These are phyloP conservation scores for Fusarium sp. DNA, from an alignment of 2,329 filamentous ascomycete genomes.

Conservation along the genomic window DNA sequence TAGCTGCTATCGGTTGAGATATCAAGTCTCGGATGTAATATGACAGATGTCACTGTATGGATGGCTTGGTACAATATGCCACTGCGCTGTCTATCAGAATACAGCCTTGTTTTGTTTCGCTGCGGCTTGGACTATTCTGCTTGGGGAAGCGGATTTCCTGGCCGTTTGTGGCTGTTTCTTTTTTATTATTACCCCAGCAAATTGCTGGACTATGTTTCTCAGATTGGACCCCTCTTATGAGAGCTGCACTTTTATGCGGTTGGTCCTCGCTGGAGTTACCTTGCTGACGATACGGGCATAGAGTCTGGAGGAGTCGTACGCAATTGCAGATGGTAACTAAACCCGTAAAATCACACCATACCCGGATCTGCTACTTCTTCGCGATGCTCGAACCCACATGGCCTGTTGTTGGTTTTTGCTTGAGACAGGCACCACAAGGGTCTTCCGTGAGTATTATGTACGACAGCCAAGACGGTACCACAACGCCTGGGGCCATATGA, in stretches of 20 bases:
- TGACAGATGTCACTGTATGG: slow-evolving; percentile 29
- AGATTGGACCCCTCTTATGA: slow-evolving; percentile 37
- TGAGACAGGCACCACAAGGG: slow-evolving; percentile 25
- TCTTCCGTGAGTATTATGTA: slow-evolving; percentile 36
- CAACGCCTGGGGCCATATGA: slow-evolving; percentile 27
- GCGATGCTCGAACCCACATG: slow-evolving; percentile 37
- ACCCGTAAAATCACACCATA: slow-evolving; percentile 41
- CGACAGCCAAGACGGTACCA: slow-evolving; percentile 35
- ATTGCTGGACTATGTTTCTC: slow-evolving; percentile 32
- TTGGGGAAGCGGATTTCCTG: slow-evolving; percentile 21
- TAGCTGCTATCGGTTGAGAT: slow-evolving; percentile 21
- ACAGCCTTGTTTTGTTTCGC: slow-evolving; percentile 21
- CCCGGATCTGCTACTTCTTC: slow-evolving; percentile 26
- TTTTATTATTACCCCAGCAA: slow-evolving; percentile 20
- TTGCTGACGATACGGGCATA: slow-evolving; percentile 32
- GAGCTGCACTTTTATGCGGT: slow-evolving; percentile 36
- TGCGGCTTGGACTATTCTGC: slow-evolving; percentile 1
- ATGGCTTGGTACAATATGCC: slow-evolving; percentile 15
- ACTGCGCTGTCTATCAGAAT: slow-evolving; percentile 13
- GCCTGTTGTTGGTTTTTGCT: slow-evolving; percentile 29
- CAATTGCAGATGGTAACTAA: slow-evolving; percentile 32
- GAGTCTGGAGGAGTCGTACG: slow-evolving; percentile 10
- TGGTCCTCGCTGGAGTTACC: slow-evolving; percentile 33
- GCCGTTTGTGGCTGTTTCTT: slow-evolving; percentile 23
- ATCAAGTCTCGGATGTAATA: slow-evolving; percentile 12